A percentile compares a stretch with the other conserved stretches of the same genome.
These are phyloP conservation scores for Tetrapisispora taiwanensis DNA, from an alignment of 805 yeast species.

Conservation along the genomic window DNA sequence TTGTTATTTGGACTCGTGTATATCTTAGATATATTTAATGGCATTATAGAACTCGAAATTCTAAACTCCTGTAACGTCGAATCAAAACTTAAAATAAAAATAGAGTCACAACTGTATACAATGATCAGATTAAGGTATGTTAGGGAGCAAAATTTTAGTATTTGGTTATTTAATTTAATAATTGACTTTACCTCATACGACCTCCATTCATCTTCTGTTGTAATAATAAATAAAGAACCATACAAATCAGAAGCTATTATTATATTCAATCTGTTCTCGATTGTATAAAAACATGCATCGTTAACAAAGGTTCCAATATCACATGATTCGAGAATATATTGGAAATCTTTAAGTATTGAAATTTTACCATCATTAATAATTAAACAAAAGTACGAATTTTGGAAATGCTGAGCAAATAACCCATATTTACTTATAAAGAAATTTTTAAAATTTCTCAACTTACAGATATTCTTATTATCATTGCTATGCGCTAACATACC, in stretches of 20 bases:
- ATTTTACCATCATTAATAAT: not conserved
- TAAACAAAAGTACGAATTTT: not conserved
- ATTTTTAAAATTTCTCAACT: constrained; percentile 1
- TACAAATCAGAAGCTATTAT: constrained; percentile 12
- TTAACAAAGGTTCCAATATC: not conserved
- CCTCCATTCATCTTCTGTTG: not conserved
- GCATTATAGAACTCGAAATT: not conserved
- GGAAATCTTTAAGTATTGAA: not conserved
- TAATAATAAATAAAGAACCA: constrained; percentile 10
- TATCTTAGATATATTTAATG: not conserved
- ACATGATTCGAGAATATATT: not conserved
- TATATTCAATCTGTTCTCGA: not conserved
- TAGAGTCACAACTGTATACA: constrained; percentile 2
- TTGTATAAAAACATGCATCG: not conserved
- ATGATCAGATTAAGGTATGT: constrained; percentile 1
- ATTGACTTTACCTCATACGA: constrained; percentile 1
- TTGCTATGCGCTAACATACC: not conserved
- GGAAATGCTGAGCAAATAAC: constrained; percentile 1
- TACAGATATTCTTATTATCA: not conserved
- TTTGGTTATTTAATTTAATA: constrained; percentile 7
- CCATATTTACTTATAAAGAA: not conserved
- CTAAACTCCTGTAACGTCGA: not conserved
- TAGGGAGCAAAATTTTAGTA: constrained; percentile 5
- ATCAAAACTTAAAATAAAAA: not conserved
- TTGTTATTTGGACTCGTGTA: not conserved